phyloP scores from a whole-genome alignment of 208 protist genomes.

The Leishmania turanica region DNA sequence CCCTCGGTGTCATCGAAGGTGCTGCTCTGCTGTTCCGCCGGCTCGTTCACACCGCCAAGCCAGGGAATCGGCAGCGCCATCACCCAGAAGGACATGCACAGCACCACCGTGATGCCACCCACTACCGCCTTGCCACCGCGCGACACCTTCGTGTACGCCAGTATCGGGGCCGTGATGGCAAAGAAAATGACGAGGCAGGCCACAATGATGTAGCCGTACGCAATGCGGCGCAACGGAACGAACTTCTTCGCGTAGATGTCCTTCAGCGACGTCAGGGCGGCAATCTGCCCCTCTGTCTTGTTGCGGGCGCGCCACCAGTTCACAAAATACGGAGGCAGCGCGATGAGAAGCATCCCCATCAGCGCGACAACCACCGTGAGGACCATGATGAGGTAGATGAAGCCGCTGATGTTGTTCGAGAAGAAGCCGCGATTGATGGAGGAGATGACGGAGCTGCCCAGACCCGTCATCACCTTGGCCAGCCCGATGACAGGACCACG shows the following conservation, averaged over 20 bases:
- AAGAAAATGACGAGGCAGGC: slow-evolving; percentile 57
- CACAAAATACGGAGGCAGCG: slow-evolving; percentile 64
- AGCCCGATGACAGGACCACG: slow-evolving; percentile 62
- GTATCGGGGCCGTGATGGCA: slow-evolving; percentile 46
- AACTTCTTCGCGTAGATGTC: slow-evolving; percentile 54
- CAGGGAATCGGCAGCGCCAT: slow-evolving; percentile 55
- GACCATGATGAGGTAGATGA: slow-evolving; percentile 74
- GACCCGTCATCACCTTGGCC: slow-evolving; percentile 72
- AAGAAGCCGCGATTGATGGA: slow-evolving; percentile 63
- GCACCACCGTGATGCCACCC: slow-evolving; percentile 47
- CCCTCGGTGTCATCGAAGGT: slow-evolving; percentile 10
- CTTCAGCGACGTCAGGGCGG: slow-evolving; percentile 36
- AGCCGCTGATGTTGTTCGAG: slow-evolving; percentile 49
- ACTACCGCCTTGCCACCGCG: slow-evolving; percentile 24
- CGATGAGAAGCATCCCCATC: slow-evolving; percentile 32
- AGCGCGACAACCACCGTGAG: slow-evolving; percentile 40
- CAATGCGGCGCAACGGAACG: slow-evolving; percentile 54
- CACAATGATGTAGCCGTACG: slow-evolving; percentile 54
- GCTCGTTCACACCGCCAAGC: slow-evolving; percentile 60
- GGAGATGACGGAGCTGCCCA: slow-evolving; percentile 70
- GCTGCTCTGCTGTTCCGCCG: slow-evolving; percentile 7
- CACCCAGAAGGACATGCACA: slow-evolving; percentile 44
- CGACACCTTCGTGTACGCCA: slow-evolving; percentile 50
- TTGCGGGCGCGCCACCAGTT: slow-evolving; percentile 64
- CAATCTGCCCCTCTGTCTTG: slow-evolving; percentile 45